phyloP scores from a whole-genome alignment of 495 filamentous ascomycete species.

The Podospora bellae-mahoneyi region DNA sequence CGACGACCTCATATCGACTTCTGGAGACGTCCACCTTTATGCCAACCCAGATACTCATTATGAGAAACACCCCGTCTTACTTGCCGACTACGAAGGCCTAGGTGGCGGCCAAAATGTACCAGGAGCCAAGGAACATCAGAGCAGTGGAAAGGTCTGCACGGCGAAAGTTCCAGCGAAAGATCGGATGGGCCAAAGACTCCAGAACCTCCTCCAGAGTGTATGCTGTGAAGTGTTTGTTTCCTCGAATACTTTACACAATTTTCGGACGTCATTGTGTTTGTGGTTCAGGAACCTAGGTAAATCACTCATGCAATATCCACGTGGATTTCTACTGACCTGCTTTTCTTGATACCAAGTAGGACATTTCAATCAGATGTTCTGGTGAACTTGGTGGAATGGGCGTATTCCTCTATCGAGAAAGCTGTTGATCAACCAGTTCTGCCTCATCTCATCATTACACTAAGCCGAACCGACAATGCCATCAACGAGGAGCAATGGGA shows the following conservation, averaged over 20 bases:
- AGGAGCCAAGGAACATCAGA: conserved; percentile 22
- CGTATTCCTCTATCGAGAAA: conserved; percentile 46
- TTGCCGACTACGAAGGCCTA: conserved; percentile 58
- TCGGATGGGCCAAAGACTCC: conserved; percentile 43
- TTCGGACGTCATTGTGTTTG: conserved; percentile 54
- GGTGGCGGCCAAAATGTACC: conserved; percentile 49
- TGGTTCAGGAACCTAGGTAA: conserved; percentile 45
- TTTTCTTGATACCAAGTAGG: conserved; percentile 14
- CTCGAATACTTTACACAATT: conserved; percentile 54
- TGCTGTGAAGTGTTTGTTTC: conserved; percentile 49
- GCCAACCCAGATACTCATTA: conserved; percentile 52
- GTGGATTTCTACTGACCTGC: not conserved
- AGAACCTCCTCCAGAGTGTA: conserved; percentile 40
- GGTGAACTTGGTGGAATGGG: conserved; percentile 44
- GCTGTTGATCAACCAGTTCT: conserved; percentile 54
- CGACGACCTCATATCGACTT: conserved; percentile 52
- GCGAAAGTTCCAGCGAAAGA: not conserved
- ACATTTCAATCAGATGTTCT: conserved; percentile 39
- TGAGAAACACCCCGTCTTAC: conserved; percentile 46
- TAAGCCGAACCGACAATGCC: conserved; percentile 49
- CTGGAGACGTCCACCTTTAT: conserved; percentile 63
- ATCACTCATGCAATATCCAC: not conserved
- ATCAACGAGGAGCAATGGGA: conserved; percentile 51
- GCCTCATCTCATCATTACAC: conserved; percentile 53
- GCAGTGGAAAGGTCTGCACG: conserved; percentile 1